Evolutionary conservation across 306 rosid genomes (phyloP).

Genomic region (Sicyos baderoa): DNA sequence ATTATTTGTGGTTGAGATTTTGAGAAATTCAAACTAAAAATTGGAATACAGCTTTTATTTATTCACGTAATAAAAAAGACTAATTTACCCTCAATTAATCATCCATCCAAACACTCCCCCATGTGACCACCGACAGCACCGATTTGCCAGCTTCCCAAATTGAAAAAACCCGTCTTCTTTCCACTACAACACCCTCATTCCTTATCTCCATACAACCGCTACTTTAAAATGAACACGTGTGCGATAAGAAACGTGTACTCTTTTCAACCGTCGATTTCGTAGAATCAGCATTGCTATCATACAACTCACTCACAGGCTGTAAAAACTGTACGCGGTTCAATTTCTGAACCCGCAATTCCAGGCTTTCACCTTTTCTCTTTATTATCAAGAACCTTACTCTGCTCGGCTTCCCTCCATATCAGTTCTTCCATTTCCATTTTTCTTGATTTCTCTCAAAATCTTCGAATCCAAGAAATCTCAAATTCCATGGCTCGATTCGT

Average conservation of each 20-base stretch:
- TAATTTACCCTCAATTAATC: slow-evolving; percentile 3
- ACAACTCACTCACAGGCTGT: background rate
- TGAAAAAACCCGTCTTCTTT: background rate
- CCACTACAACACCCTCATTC: background rate
- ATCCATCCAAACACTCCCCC: background rate
- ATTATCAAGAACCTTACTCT: background rate
- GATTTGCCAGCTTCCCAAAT: slow-evolving; percentile 8
- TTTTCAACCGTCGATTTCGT: no score
- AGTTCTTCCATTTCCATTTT: background rate
- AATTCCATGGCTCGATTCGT: slow-evolving; percentile 32
- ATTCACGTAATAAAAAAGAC: background rate
- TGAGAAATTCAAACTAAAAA: background rate
- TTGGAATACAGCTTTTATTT: background rate
- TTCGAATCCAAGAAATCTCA: background rate
- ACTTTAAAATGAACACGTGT: background rate
- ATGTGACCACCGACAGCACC: slow-evolving; percentile 19
- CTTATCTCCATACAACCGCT: background rate
- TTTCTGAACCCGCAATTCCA: slow-evolving; percentile 12
- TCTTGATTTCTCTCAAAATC: background rate
- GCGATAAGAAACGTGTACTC: background rate
- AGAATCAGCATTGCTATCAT: no score
- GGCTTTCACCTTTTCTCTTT: slow-evolving; percentile 13
- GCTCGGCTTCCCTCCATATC: background rate
- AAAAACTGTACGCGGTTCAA: background rate
- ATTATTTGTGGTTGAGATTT: no score